phyloP scores from a whole-genome alignment of 345 rosid genomes.

The Melaleuca quinquenervia region DNA sequence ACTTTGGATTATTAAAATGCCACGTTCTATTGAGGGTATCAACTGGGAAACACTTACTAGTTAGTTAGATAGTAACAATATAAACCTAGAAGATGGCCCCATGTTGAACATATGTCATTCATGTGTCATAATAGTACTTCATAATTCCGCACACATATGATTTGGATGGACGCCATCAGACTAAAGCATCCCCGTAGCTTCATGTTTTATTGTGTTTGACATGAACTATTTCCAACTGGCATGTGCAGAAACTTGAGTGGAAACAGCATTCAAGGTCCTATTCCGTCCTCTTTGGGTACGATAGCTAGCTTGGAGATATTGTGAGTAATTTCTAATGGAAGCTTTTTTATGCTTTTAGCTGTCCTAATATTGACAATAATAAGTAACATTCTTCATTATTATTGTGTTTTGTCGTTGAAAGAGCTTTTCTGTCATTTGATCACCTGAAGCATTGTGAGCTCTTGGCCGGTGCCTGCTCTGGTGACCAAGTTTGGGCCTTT shows the following conservation, averaged over 20 bases:
- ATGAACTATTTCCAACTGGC: neutral
- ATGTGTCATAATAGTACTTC: neutral
- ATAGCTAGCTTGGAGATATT: slow-evolving; percentile 49
- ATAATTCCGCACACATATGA: no score
- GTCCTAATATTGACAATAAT: neutral
- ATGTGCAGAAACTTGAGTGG: slow-evolving; percentile 68
- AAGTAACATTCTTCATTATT: neutral
- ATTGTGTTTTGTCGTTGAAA: neutral
- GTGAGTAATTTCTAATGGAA: slow-evolving; percentile 34
- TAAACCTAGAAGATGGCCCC: neutral
- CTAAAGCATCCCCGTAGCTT: neutral
- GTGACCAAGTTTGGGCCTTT: neutral
- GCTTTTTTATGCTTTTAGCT: neutral
- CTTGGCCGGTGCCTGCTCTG: neutral
- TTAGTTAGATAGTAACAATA: neutral
- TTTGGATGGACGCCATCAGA: neutral
- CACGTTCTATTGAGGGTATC: neutral
- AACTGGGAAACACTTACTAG: neutral
- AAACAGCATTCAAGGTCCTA: slow-evolving; percentile 58
- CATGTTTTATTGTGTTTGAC: neutral
- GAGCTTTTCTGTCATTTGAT: neutral
- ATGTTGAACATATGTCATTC: neutral
- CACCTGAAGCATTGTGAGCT: neutral
- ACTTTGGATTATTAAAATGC: neutral
- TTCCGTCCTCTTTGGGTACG: slow-evolving; percentile 66